Base-by-base conservation (phyloP, 2,329 filamentous ascomycete genomes). In the Fusarium xyrophilum region DNA sequence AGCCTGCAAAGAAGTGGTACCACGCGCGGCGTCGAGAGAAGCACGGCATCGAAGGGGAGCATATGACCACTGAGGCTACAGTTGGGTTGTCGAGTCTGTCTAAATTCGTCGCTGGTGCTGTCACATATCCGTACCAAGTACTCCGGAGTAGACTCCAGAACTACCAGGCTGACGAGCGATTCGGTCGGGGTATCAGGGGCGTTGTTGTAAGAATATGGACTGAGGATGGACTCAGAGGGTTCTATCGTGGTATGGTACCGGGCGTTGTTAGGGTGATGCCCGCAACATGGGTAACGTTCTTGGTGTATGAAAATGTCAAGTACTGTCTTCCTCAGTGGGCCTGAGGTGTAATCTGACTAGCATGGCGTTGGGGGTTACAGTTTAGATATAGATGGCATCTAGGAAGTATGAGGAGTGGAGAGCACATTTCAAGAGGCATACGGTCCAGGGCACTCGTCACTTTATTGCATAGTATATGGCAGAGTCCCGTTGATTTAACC, bases 301-400 rank as follows among this genome's bases (percentile, higher is more conserved):
- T 99, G 73, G 94, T 98, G 27, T 98, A 98, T 80, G 96, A 99
- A 82, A 98, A 98, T 79, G 90, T 91, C 63, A 93, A 91, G 80
- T 88, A 86, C 70, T 90, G 92, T 76, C 77, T 96, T 36, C 83
- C 87, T 27, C 74, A 74, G 46, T 82, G 80, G 83, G 21, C 75
- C 23, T 71, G 57, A 56, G 56, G n/a, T 38, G 32, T 13, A 28
- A 27, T 52, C 27, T 32, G 15, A 51, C 28, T 35, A 35, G 30
- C 38, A 53, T 42, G 56, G 56, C 56, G 44, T 59, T 50, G 43
- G 35, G 19, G 33, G 19, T 21, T 51, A 13, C 25, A 38, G 19
- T 40, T 23, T 50, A 60, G 52, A 60, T 23, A 40, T 63, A 56
- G 47, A 68, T 15, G 14, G 35, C 9, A 27, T 19, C 27, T 9